Evolutionary conservation across 305 asterid genomes (phyloP), one percentile per base, ranked within the genome.

Genomic region (Fraxinus sp.): DNA sequence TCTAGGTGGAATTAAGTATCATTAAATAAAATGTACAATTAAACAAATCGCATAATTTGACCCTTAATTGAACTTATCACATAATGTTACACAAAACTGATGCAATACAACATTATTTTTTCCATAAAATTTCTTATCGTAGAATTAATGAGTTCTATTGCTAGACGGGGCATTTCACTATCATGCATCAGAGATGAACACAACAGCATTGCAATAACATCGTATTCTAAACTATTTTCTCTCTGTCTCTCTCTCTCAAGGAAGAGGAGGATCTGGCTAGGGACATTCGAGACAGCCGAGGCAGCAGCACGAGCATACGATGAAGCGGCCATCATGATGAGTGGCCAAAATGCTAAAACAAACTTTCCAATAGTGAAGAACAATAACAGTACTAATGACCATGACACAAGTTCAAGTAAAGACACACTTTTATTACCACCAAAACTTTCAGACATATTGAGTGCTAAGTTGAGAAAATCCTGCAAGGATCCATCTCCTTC

Each of bases 221-320:
- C 14, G 14, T 66, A 66, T 8, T 66, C 36, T 8, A 62, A 62
- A 62, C 72, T 20, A 7, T 7, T 32, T 7, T 32, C 14, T 62
- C 1, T 20, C 35, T 30, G 3, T 32, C 33, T 33, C 36, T 33
- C 6, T 33, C 36, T 33, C 9, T 74, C 71, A 77, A 94, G 98
- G 85, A 94, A 94, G 89, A 94, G 91, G 79, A 91, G 97, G 90
- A 91, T 94, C 36, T 94, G 98, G 98, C 87, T 94, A 41, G 98
- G 98, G 82, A 92, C 98, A 1, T 94, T 85, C 52, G 98, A 91
- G 89, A 90, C 98, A 11, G 97, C 98, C 1, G 97, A 92, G 80
- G 95, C 93, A 18, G 97, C 98, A 14, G 97, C 97, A 3, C 89
- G 88, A 76, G 98, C 96, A 0, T 94, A 94, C 35, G 98, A 94